These are phyloP conservation scores for Trametes sanguinea DNA, from an alignment of 768 basidiomycete species.

Conservation along the genomic window DNA sequence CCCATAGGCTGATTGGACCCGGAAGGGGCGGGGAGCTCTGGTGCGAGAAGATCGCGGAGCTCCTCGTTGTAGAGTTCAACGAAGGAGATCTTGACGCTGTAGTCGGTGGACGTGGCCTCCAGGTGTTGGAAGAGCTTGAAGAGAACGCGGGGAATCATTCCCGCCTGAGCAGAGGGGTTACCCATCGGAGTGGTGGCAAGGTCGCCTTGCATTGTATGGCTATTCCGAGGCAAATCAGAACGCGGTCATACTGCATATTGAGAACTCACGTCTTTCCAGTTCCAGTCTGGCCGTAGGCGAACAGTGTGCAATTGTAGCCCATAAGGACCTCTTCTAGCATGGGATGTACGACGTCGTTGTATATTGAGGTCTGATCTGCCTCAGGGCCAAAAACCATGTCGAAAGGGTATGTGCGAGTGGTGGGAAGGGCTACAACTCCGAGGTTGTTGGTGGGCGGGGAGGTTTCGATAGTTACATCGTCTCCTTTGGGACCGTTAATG, in stretches of 20 bases:
- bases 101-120: slow-evolving; percentile 76
- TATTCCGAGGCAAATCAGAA: slow-evolving; percentile 31
- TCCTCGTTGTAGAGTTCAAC: slow-evolving; percentile 99
- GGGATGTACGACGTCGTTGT: slow-evolving; percentile 89
- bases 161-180: slow-evolving; percentile 85
- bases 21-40: slow-evolving; percentile 70
- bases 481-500: slow-evolving; percentile 72
- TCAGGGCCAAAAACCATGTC: slow-evolving; percentile 96
- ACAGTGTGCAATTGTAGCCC: slow-evolving; percentile 97
- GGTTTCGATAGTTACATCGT: slow-evolving; percentile 81
- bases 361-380: slow-evolving; percentile 92
- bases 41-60: slow-evolving; percentile 86
- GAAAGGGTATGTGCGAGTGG: slow-evolving; percentile 87
- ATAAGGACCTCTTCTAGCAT: slow-evolving; percentile 92
- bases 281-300: slow-evolving; percentile 98
- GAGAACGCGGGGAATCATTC: slow-evolving; percentile 93
- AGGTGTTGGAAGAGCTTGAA: slow-evolving; percentile 90
- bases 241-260: neutral
- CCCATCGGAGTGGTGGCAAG: slow-evolving; percentile 79
- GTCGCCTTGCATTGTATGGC: slow-evolving; percentile 98
- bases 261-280: slow-evolving; percentile 92
- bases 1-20: slow-evolving; percentile 81
- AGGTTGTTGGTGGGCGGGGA: slow-evolving; percentile 66
- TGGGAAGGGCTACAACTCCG: slow-evolving; percentile 73
- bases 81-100: slow-evolving; percentile 90